These are phyloP conservation scores for Ophiosphaerella narmari DNA, from an alignment of 2,329 filamentous ascomycete species.

Conservation along the genomic window DNA sequence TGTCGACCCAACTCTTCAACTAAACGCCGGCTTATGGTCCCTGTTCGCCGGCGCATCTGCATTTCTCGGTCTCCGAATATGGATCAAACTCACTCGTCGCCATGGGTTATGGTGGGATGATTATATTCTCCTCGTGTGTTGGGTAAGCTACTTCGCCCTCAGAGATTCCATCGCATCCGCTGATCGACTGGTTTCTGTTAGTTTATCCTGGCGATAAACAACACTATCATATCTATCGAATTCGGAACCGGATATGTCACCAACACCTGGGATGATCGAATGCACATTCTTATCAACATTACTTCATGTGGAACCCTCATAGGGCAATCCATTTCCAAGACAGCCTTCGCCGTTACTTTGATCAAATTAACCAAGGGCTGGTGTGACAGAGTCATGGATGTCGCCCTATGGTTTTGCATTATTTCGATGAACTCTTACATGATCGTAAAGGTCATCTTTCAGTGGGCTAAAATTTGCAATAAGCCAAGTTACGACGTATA, in stretches of 20 bases:
- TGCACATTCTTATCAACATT: conserved; percentile 59
- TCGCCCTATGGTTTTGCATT: conserved; percentile 57
- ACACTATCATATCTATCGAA: conserved; percentile 53
- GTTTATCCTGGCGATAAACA: conserved; percentile 50
- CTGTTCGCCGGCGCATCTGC: conserved; percentile 44
- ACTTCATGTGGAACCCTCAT: conserved; percentile 47
- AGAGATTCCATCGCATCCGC: neutral
- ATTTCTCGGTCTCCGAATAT: conserved; percentile 43
- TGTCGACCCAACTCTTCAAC: conserved; percentile 41
- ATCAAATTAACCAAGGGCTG: conserved; percentile 52
- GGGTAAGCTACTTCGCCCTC: conserved; percentile 31
- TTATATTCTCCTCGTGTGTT: conserved; percentile 44
- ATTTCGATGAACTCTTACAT: conserved; percentile 56
- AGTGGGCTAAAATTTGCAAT: conserved; percentile 56
- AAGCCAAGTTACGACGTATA: conserved; percentile 52
- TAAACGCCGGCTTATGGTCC: conserved; percentile 47
- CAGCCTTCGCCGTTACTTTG: conserved; percentile 48
- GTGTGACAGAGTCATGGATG: conserved; percentile 35
- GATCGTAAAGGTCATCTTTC: conserved; percentile 54
- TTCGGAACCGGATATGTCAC: conserved; percentile 57
- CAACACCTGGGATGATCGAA: conserved; percentile 56
- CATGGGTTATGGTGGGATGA: conserved; percentile 50
- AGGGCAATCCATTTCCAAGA: conserved; percentile 45
- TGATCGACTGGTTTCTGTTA: conserved; percentile 21
- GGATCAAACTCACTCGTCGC: conserved; percentile 44